Conservation (phyloP, 495 filamentous ascomycete species). For the Neurospora africana region DNA sequence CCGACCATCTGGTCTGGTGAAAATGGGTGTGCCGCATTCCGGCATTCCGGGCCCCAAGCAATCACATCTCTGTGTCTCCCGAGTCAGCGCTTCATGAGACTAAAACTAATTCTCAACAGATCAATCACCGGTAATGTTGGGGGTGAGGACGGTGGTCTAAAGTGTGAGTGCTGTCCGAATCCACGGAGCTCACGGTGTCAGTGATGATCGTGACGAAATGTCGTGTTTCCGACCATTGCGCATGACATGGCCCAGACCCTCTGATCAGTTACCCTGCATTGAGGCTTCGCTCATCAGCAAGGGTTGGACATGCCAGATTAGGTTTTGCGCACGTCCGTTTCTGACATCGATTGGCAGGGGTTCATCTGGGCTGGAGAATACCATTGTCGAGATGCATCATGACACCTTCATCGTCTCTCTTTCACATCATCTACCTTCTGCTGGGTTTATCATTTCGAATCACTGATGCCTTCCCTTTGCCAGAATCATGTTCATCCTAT, state of each 20-base stretch:
- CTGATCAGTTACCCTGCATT: slow-evolving; percentile 16
- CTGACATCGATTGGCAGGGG: background rate
- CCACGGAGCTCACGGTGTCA: background rate
- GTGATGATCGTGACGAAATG: slow-evolving; percentile 3
- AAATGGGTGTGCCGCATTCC: background rate
- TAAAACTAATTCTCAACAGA: background rate
- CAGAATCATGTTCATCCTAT: background rate
- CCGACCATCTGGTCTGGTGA: background rate
- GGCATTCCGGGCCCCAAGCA: slow-evolving; percentile 1
- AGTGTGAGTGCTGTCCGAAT: background rate
- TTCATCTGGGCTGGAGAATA: background rate
- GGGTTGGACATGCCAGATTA: slow-evolving; percentile 40
- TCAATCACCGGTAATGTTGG: background rate
- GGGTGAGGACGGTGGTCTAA: background rate
- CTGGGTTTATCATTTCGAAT: background rate
- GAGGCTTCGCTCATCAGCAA: slow-evolving; percentile 11
- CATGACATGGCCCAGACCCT: slow-evolving; percentile 20
- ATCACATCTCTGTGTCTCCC: slow-evolving; percentile 1
- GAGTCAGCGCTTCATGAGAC: slow-evolving; percentile 16
- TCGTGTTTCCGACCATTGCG: slow-evolving; percentile 10
- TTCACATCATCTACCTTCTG: background rate
- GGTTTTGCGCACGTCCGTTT: slow-evolving; percentile 44
- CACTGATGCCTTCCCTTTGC: background rate
- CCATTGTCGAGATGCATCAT: background rate
- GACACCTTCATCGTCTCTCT: background rate